Conservation (phyloP, 2,329 filamentous ascomycete genomes). For the Trichoderma simmonsii region DNA sequence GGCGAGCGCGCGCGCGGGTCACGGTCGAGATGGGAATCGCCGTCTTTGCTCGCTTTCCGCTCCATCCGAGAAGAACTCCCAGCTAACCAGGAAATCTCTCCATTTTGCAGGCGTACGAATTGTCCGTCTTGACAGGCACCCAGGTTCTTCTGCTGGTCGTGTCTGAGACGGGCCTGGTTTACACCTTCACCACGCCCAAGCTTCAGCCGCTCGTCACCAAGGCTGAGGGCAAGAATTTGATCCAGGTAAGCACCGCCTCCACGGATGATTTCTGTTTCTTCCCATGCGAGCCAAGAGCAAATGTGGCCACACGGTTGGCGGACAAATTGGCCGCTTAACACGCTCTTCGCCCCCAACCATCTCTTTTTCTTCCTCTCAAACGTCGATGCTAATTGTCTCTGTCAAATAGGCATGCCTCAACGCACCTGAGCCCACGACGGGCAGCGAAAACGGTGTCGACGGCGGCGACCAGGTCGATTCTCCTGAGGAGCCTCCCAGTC, state of each 20-base stretch:
- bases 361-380: background rate
- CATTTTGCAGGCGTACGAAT: conserved; percentile 76
- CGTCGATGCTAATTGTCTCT: conserved; percentile 31
- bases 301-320: background rate
- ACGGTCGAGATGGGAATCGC: background rate
- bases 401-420: conserved; percentile 83
- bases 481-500: conserved; percentile 80
- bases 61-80: background rate
- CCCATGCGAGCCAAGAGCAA: background rate
- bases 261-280: background rate
- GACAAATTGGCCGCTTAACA: background rate
- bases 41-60: background rate
- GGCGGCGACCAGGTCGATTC: conserved; percentile 77
- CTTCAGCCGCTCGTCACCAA: conserved; percentile 97
- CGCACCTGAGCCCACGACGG: conserved; percentile 82
- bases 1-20: background rate
- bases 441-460: conserved; percentile 78
- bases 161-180: conserved; percentile 94
- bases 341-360: background rate
- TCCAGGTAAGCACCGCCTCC: conserved; percentile 67
- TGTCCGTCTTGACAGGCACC: conserved; percentile 95
- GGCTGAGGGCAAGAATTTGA: conserved; percentile 97
- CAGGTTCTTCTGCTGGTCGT: conserved; percentile 96
- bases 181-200: conserved; percentile 98
- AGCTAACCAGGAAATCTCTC: conserved; percentile 22